Percentiles rank a stretch among this genome's conserved stretches.
Evolutionary conservation across 495 filamentous ascomycete genomes (phyloP).

Genomic region (Hamigera avellanea): DNA sequence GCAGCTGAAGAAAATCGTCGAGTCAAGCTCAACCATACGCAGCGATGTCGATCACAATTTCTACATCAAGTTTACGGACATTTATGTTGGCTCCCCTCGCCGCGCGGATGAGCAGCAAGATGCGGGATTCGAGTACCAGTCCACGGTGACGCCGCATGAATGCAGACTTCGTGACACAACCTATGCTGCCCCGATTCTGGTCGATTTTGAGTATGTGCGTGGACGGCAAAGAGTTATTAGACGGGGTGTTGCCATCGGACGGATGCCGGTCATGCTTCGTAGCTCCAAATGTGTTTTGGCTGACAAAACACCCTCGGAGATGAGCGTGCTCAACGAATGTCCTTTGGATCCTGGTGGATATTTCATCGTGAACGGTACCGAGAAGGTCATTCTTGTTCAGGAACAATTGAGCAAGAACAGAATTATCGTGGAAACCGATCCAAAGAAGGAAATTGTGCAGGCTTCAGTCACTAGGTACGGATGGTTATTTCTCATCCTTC

Average conservation of each 20-base stretch:
- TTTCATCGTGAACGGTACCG: slow-evolving; percentile 93
- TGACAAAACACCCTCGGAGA: slow-evolving; percentile 67
- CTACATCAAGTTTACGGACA: slow-evolving; percentile 80
- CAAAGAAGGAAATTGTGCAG: slow-evolving; percentile 82
- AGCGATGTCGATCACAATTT: slow-evolving; percentile 85
- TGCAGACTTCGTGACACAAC: slow-evolving; percentile 92
- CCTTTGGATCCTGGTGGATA: slow-evolving; percentile 94
- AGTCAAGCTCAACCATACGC: slow-evolving; percentile 69
- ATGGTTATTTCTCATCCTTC: not conserved
- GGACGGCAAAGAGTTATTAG: slow-evolving; percentile 58
- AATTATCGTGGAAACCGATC: slow-evolving; percentile 88
- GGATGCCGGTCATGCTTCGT: slow-evolving; percentile 92
- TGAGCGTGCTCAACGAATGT: slow-evolving; percentile 85
- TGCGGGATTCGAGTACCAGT: slow-evolving; percentile 42
- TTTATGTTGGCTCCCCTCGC: slow-evolving; percentile 69
- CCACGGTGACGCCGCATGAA: slow-evolving; percentile 72
- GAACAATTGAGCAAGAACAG: slow-evolving; percentile 98
- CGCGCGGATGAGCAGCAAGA: slow-evolving; percentile 55
- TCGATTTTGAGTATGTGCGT: slow-evolving; percentile 78
- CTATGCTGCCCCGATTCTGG: slow-evolving; percentile 83
- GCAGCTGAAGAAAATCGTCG: slow-evolving; percentile 90
- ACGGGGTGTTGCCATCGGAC: slow-evolving; percentile 65
- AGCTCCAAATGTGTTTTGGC: slow-evolving; percentile 83
- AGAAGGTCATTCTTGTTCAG: slow-evolving; percentile 97
- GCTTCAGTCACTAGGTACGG: slow-evolving; percentile 77